phyloP scores from a whole-genome alignment of 208 protist species.

The Trypanosoma theileri region DNA sequence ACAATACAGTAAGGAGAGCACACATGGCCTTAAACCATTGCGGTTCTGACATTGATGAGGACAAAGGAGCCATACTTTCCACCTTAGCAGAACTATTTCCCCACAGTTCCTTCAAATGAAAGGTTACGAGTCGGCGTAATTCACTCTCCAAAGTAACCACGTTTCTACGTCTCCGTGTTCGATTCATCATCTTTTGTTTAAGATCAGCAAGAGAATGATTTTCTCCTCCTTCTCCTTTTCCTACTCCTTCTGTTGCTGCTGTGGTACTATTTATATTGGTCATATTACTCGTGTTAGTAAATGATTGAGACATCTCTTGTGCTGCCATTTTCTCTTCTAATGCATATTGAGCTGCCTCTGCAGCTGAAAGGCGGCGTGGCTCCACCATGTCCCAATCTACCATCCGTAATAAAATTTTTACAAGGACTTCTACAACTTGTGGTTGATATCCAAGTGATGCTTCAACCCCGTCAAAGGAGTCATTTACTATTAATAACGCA shows the following conservation, averaged over 20 bases:
- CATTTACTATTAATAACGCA: slow-evolving; percentile 16
- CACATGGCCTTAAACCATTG: slow-evolving; percentile 18
- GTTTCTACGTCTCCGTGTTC: neutral
- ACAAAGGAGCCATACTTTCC: neutral
- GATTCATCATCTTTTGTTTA: neutral
- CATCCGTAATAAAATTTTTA: slow-evolving; percentile 20
- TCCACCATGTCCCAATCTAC: slow-evolving; percentile 24
- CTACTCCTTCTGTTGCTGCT: neutral
- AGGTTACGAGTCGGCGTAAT: slow-evolving; percentile 18
- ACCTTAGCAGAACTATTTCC: slow-evolving; percentile 13
- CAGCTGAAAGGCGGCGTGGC: slow-evolving; percentile 23
- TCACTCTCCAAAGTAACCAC: slow-evolving; percentile 13
- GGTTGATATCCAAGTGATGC: neutral
- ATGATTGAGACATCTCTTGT: neutral
- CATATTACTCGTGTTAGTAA: neutral
- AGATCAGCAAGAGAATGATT: neutral
- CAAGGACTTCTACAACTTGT: slow-evolving; percentile 12
- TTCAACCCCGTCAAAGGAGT: neutral
- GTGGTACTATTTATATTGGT: neutral
- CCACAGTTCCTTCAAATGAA: slow-evolving; percentile 25
- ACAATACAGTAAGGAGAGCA: slow-evolving; percentile 10
- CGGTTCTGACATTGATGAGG: slow-evolving; percentile 18
- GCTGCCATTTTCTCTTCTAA: neutral
- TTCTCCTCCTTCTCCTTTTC: neutral
- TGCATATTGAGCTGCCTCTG: slow-evolving; percentile 19